Conservation (phyloP, 768 basidiomycete species). For the Calocera cornea region DNA sequence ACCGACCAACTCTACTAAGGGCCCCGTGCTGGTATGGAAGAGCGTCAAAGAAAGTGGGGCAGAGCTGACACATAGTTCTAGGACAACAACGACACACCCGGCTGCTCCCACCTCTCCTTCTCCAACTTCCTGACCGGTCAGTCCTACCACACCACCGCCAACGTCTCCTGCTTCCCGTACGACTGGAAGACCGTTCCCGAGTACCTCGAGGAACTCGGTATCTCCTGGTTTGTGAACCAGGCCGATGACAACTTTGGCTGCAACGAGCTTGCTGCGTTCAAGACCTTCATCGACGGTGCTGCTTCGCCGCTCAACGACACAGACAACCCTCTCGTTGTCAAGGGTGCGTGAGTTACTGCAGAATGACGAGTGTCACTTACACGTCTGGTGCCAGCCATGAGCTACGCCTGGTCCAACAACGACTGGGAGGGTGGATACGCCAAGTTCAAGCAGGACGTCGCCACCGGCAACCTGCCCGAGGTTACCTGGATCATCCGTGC, state of each 20-base stretch:
- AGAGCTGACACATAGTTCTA: too few species aligned
- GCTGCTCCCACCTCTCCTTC: neutral
- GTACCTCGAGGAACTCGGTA: neutral
- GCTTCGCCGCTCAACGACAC: neutral
- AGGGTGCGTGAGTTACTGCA: neutral
- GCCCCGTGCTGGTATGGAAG: neutral
- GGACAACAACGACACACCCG: slow-evolving; percentile 13
- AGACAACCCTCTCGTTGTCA: neutral
- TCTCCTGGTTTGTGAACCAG: neutral
- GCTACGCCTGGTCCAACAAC: neutral
- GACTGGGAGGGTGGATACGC: slow-evolving; percentile 8
- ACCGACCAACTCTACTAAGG: slow-evolving; percentile 8
- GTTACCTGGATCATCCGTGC: slow-evolving; percentile 12
- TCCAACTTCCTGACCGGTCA: neutral
- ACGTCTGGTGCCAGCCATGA: neutral
- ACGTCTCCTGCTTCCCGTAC: slow-evolving; percentile 10
- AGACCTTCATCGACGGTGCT: neutral
- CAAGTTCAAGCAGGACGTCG: slow-evolving; percentile 9
- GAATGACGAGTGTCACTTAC: neutral
- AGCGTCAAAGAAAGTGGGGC: too few species aligned
- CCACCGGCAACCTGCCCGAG: slow-evolving; percentile 8
- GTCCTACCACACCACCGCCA: neutral
- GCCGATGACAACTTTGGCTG: slow-evolving; percentile 1
- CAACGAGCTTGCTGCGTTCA: neutral
- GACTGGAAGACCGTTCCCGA: slow-evolving; percentile 6